Evolutionary conservation across 805 yeast genomes (phyloP), one percentile per base, ranked within the genome.

Genomic region (Zygosaccharomyces bailii): DNA sequence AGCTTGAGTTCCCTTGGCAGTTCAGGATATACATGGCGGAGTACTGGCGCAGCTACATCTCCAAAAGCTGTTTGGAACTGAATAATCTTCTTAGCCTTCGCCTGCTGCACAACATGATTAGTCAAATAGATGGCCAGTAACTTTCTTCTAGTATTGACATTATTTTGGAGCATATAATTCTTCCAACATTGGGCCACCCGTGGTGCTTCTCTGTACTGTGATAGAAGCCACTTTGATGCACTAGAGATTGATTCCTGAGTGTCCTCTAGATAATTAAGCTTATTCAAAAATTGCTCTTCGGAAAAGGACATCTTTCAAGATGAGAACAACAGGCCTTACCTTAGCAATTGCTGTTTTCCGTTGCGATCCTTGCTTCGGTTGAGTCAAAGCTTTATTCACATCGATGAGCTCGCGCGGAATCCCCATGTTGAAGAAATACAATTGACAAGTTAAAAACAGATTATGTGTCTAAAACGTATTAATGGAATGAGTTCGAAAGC

Each of bases 1-100:
- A 73, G 74, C 47, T 72, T 71, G 8, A 74, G 63, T n/a, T 72
- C 76, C 29, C 56, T 44, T 10, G 71, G 67, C n/a, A 66, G 61
- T 17, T 54, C 60, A 2, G 60, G 54, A 50, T 68, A 71, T 8
- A 71, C 70, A 3, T 47, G 49, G 4, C 53, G 60, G 9, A 74
- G 44, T 1, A 72, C 68, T 10, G 50, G 62, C 2, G 71, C 67
- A 16, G 57, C 49, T 7, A 59, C 58, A 2, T 19, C 41, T 11
- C 60, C 63, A 44, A 63, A 62, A 5, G 54, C 52, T 4, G 49
- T 52, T 41, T 60, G 60, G 35, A 63, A 62, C 19, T 59, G 59
- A 2, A 49, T 51, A n/a, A 61, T 54, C 27, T 60, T 57, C 45
- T 59, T 58, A 20, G 52, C 54, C 35, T 61, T 61, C 3, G 61